A percentile compares a stretch with the other conserved stretches of the same genome.
phyloP scores from a whole-genome alignment of 1,284 basidiomycete genomes.

The Sporisorium graminicola region DNA sequence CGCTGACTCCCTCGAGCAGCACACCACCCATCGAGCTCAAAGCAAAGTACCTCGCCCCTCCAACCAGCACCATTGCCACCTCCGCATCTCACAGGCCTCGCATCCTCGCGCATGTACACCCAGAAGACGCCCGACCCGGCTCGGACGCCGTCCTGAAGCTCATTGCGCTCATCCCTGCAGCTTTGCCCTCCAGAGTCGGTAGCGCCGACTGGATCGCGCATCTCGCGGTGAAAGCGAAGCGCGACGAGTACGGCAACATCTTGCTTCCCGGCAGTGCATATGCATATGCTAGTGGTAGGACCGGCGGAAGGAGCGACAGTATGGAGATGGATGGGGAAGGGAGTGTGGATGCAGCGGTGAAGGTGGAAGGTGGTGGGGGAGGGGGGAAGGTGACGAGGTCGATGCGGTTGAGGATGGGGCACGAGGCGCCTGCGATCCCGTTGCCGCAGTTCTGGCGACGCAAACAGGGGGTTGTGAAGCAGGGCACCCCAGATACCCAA shows the following conservation, averaged over 20 bases:
- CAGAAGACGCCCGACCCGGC: conserved; percentile 16
- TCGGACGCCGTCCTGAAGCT: conserved; percentile 32
- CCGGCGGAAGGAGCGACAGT: not conserved
- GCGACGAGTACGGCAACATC: conserved; percentile 38
- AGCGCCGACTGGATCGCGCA: conserved; percentile 21
- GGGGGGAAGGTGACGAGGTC: conserved; percentile 31
- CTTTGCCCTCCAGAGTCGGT: conserved; percentile 14
- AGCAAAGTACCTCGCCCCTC: conserved; percentile 14
- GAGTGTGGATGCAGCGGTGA: not conserved
- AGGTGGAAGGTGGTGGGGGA: too few species aligned
- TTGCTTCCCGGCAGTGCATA: conserved; percentile 25
- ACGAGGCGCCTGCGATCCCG: conserved; percentile 26
- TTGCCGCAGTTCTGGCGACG: conserved; percentile 33
- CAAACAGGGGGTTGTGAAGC: not conserved
- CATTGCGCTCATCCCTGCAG: conserved; percentile 30
- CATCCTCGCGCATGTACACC: conserved; percentile 28
- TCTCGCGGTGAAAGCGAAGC: conserved; percentile 20
- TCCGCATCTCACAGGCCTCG: conserved; percentile 16
- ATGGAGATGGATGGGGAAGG: not conserved
- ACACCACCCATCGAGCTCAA: conserved; percentile 21
- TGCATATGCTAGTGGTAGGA: too few species aligned
- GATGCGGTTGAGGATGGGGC: conserved; percentile 16
- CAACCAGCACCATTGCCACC: not conserved
- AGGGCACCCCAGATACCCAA: not conserved
- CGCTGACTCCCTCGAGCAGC: not conserved